Conservation (phyloP, 345 rosid species). For the Lenwebbia sp. region DNA sequence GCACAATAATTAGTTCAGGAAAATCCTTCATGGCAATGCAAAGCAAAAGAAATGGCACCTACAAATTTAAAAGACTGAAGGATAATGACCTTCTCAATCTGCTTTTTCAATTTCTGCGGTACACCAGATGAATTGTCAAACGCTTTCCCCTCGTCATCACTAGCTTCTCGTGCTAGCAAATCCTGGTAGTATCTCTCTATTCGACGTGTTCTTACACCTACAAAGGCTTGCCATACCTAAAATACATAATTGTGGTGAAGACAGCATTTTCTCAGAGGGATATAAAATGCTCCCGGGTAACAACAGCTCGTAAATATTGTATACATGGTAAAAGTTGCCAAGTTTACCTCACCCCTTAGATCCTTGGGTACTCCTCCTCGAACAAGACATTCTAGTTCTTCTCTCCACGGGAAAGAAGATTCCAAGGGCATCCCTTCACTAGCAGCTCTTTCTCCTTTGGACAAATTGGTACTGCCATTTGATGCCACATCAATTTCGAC, state of each 20-base stretch:
- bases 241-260: neutral
- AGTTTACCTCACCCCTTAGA: constrained; percentile 81
- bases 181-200: constrained; percentile 69
- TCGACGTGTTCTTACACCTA: constrained; percentile 77
- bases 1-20: constrained; percentile 20
- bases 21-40: constrained; percentile 12
- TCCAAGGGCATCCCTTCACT: constrained; percentile 20
- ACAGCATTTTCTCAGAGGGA: neutral
- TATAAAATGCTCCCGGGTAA: neutral
- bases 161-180: constrained; percentile 50
- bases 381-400: constrained; percentile 84
- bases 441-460: constrained; percentile 12
- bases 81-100: constrained; percentile 93
- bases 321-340: neutral
- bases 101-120: constrained; percentile 61
- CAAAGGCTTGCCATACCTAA: constrained; percentile 98
- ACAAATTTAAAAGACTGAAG: constrained; percentile 47
- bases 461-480: constrained; percentile 3
- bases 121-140: constrained; percentile 24
- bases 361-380: constrained; percentile 92
- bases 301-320: neutral
- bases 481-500: constrained; percentile 12
- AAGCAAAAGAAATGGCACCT: constrained; percentile 36
- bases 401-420: constrained; percentile 52
- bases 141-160: constrained; percentile 29